Evolutionary conservation across 1,284 basidiomycete species (phyloP).

Genomic region (Clitocybe nebularis): DNA sequence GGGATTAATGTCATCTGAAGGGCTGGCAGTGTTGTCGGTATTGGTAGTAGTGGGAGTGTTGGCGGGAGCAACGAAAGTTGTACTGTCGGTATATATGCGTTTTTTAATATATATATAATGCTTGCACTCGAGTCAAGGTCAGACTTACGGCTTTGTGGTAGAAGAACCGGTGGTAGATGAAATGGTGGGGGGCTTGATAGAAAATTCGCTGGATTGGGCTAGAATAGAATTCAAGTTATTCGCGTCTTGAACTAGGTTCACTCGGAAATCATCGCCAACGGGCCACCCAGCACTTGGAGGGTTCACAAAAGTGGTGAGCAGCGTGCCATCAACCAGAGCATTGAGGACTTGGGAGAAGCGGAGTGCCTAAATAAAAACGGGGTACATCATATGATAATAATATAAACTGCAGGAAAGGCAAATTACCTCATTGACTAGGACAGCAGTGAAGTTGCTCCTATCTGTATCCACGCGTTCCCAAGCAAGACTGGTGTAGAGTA

Average conservation of each 20-base stretch:
- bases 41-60: constrained; percentile 14
- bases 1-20: constrained; percentile 20
- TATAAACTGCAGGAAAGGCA: not conserved
- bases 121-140: too few relatives aligned
- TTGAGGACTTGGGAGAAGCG: constrained; percentile 40
- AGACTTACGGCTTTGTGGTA: constrained; percentile 11
- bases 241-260: constrained; percentile 62
- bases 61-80: constrained; percentile 9
- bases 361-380: constrained; percentile 20
- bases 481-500: constrained; percentile 13
- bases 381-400: not conserved
- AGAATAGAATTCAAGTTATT: constrained; percentile 45
- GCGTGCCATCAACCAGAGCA: constrained; percentile 43
- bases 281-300: constrained; percentile 60
- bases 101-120: too few relatives aligned
- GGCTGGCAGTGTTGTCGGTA: constrained; percentile 14
- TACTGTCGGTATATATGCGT: constrained; percentile 1
- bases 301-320: constrained; percentile 32
- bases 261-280: constrained; percentile 50
- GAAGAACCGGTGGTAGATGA: constrained; percentile 11
- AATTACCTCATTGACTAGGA: constrained; percentile 59
- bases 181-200: constrained; percentile 35
- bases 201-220: constrained; percentile 63
- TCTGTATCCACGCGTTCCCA: constrained; percentile 16
- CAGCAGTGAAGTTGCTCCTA: constrained; percentile 57